These are phyloP conservation scores for Melampsora abietis-canadensis DNA, from an alignment of 1,284 basidiomycete genomes.

Conservation along the genomic window DNA sequence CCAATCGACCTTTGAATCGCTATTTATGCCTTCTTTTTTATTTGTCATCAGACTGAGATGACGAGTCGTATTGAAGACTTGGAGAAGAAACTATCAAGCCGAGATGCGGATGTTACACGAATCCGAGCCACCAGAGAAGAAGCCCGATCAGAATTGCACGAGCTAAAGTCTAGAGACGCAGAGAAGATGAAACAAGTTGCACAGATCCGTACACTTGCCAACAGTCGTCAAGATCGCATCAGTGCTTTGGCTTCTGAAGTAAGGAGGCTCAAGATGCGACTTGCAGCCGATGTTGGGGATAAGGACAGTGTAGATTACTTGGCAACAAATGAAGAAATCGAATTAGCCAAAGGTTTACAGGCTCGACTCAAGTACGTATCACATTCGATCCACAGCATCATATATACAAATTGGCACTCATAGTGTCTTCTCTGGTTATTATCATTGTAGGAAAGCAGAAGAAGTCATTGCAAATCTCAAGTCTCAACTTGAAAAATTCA, in stretches of 20 bases:
- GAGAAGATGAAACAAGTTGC: slow-evolving; percentile 65
- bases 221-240: slow-evolving; percentile 75
- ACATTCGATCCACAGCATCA: slow-evolving; percentile 38
- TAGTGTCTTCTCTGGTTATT: slow-evolving; percentile 30
- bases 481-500: slow-evolving; percentile 58
- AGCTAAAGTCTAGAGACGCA: slow-evolving; percentile 67
- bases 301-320: slow-evolving; percentile 69
- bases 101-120: slow-evolving; percentile 70
- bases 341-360: slow-evolving; percentile 66
- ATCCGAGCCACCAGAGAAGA: slow-evolving; percentile 79
- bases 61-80: slow-evolving; percentile 41
- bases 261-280: slow-evolving; percentile 67
- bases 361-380: slow-evolving; percentile 61
- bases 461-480: slow-evolving; percentile 60
- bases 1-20: neutral
- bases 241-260: slow-evolving; percentile 70
- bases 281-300: slow-evolving; percentile 71
- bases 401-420: slow-evolving; percentile 27
- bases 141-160: slow-evolving; percentile 66
- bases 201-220: slow-evolving; percentile 69
- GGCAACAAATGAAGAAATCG: slow-evolving; percentile 61
- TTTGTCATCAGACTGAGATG: slow-evolving; percentile 22
- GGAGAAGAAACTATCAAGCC: slow-evolving; percentile 50
- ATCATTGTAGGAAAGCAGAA: slow-evolving; percentile 59
- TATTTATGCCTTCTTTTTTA: neutral